These are phyloP conservation scores for Hypomyces rosellus DNA, from an alignment of 2,329 filamentous ascomycete genomes.

Conservation along the genomic window DNA sequence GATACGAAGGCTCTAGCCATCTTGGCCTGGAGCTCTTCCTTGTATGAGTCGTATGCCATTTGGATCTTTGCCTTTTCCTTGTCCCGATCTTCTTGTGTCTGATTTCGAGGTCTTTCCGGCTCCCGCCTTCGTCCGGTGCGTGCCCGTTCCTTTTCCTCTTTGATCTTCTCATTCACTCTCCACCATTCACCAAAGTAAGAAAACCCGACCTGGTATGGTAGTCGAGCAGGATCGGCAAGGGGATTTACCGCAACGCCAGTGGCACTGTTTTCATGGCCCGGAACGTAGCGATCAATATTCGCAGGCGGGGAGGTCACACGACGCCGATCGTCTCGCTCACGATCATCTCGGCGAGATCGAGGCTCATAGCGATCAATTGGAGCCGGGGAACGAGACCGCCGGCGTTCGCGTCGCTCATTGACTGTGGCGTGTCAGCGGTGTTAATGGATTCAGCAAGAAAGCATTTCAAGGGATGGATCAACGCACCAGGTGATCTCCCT, in stretches of 20 bases:
- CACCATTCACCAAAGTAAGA: constrained; percentile 86
- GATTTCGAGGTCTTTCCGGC: constrained; percentile 55
- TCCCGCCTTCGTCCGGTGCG: constrained; percentile 64
- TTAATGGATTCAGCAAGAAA: neutral
- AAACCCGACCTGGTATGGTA: constrained; percentile 77
- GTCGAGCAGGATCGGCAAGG: constrained; percentile 62
- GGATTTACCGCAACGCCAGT: constrained; percentile 52
- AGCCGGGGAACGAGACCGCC: constrained; percentile 63
- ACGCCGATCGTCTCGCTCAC: constrained; percentile 56
- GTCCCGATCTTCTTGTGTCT: constrained; percentile 66
- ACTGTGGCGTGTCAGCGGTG: constrained; percentile 30
- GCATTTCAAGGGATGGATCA: neutral
- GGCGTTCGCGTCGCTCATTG: constrained; percentile 53
- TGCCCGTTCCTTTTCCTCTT: constrained; percentile 69
- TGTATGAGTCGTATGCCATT: constrained; percentile 59
- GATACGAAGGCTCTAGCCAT: constrained; percentile 88
- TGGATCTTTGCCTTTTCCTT: constrained; percentile 76
- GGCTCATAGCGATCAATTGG: constrained; percentile 74
- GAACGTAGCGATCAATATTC: constrained; percentile 80
- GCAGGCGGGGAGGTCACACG: constrained; percentile 56
- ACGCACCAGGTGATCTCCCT: constrained; percentile 65
- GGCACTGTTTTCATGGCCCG: constrained; percentile 56
- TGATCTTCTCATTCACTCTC: constrained; percentile 74
- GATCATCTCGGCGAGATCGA: constrained; percentile 60
- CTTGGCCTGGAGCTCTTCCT: constrained; percentile 62